These are phyloP conservation scores for Penicillium corylophilum DNA, from an alignment of 2,329 filamentous ascomycete species.

Conservation along the genomic window DNA sequence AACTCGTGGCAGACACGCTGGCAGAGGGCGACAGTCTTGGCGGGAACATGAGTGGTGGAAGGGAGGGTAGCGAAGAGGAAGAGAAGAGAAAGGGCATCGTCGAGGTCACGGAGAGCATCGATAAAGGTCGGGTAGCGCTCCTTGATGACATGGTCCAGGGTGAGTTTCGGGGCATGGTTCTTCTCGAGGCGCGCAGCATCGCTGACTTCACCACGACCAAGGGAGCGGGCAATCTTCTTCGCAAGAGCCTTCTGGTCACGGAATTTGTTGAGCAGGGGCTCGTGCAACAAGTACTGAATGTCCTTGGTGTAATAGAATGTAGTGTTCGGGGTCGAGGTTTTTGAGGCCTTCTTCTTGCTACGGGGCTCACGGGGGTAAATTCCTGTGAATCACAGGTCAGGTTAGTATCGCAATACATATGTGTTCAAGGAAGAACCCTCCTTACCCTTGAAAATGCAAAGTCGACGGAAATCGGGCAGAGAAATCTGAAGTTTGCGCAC, in stretches of 20 bases:
- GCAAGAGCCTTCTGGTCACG: slow-evolving; percentile 94
- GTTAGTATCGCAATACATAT: slow-evolving; percentile 16
- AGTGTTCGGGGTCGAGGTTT: slow-evolving; percentile 82
- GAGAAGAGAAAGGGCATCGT: slow-evolving; percentile 94
- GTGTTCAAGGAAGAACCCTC: neutral
- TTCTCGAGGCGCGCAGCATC: slow-evolving; percentile 89
- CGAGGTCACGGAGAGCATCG: slow-evolving; percentile 88
- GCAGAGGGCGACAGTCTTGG: slow-evolving; percentile 94
- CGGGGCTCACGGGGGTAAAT: slow-evolving; percentile 97
- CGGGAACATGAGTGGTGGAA: slow-evolving; percentile 81
- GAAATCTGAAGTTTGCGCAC: slow-evolving; percentile 97
- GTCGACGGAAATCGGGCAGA: slow-evolving; percentile 91
- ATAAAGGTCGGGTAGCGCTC: slow-evolving; percentile 97
- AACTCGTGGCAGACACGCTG: slow-evolving; percentile 93
- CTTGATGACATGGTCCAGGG: slow-evolving; percentile 93
- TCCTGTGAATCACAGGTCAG: slow-evolving; percentile 43
- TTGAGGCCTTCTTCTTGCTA: slow-evolving; percentile 95
- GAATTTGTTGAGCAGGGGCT: slow-evolving; percentile 91
- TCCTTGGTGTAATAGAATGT: slow-evolving; percentile 94
- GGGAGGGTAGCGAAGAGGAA: slow-evolving; percentile 97
- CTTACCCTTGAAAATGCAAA: slow-evolving; percentile 95
- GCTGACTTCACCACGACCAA: slow-evolving; percentile 85
- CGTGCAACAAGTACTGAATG: slow-evolving; percentile 96
- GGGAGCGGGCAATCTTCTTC: slow-evolving; percentile 93
- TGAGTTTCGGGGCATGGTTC: slow-evolving; percentile 84